Conservation (phyloP, 2,329 filamentous ascomycete species). For the Epichloe bromicola region DNA sequence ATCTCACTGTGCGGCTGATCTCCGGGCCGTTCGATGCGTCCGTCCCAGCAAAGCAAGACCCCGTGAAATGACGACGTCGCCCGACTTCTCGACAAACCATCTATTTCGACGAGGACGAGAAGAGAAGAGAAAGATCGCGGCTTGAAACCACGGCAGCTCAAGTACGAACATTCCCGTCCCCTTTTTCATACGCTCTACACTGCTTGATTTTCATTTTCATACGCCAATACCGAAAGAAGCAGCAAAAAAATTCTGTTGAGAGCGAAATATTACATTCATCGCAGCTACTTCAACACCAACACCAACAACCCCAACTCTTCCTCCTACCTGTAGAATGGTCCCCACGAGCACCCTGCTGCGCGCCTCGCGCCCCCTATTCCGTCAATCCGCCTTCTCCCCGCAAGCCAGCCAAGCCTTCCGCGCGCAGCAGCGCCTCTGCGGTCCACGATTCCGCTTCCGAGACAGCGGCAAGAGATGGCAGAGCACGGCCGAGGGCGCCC, state of each 20-base stretch:
- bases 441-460: conserved; percentile 24
- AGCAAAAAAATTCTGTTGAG: not conserved
- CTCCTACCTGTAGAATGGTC: conserved; percentile 20
- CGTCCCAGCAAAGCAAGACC: no score
- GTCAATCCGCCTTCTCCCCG: conserved; percentile 26
- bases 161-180: not conserved
- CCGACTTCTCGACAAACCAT: not conserved
- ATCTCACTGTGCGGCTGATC: conserved; percentile 2
- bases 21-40: not conserved
- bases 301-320: not conserved
- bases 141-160: not conserved
- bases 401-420: conserved; percentile 34
- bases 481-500: conserved; percentile 46
- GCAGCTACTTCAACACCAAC: not conserved
- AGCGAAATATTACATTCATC: not conserved
- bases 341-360: conserved; percentile 37
- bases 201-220: no score
- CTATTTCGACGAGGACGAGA: no score
- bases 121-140: not conserved
- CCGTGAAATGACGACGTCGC: not conserved
- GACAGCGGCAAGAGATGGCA: conserved; percentile 48
- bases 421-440: conserved; percentile 12
- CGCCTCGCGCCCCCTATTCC: conserved; percentile 40
- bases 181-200: not conserved
- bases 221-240: no score